These are phyloP conservation scores for Cruciata laevipes DNA, from an alignment of 257 asterid genomes.

Conservation along the genomic window DNA sequence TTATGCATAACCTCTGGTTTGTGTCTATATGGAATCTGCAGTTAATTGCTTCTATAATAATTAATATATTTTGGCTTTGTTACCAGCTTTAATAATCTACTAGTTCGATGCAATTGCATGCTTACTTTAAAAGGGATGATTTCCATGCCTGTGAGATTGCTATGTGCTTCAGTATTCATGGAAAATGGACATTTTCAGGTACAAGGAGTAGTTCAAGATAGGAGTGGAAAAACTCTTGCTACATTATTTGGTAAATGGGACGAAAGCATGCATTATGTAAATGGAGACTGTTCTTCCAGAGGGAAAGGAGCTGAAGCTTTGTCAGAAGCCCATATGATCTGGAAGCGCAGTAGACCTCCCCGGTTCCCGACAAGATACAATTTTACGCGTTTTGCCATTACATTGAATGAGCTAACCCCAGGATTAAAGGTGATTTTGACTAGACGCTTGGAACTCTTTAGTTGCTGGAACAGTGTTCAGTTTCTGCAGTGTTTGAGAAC, in stretches of 20 bases:
- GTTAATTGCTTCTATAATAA: not conserved
- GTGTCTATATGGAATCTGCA: not conserved
- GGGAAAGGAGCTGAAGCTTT: constrained; percentile 53
- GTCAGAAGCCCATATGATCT: constrained; percentile 63
- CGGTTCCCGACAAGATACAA: constrained; percentile 78
- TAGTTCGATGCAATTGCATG: not conserved
- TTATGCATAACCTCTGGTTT: not conserved
- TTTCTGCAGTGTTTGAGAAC: not conserved
- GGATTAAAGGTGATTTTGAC: constrained; percentile 55
- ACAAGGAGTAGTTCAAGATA: constrained; percentile 82
- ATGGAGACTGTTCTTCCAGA: constrained; percentile 64
- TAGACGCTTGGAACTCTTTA: not conserved
- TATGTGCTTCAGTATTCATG: constrained; percentile 2
- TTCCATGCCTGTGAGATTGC: not conserved
- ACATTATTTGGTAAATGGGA: constrained; percentile 94
- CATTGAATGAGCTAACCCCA: constrained; percentile 78
- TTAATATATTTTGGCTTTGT: not conserved
- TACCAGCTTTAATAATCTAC: not conserved
- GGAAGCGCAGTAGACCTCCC: constrained; percentile 83
- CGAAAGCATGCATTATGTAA: constrained; percentile 74
- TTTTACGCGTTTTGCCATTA: constrained; percentile 81
- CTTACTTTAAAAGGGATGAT: not conserved
- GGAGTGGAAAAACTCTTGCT: constrained; percentile 73
- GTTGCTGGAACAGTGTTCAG: constrained; percentile 6
- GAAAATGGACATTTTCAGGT: constrained; percentile 50